Base-by-base conservation (phyloP, 2,329 filamentous ascomycete species). In the Fusarium tricinctum region DNA sequence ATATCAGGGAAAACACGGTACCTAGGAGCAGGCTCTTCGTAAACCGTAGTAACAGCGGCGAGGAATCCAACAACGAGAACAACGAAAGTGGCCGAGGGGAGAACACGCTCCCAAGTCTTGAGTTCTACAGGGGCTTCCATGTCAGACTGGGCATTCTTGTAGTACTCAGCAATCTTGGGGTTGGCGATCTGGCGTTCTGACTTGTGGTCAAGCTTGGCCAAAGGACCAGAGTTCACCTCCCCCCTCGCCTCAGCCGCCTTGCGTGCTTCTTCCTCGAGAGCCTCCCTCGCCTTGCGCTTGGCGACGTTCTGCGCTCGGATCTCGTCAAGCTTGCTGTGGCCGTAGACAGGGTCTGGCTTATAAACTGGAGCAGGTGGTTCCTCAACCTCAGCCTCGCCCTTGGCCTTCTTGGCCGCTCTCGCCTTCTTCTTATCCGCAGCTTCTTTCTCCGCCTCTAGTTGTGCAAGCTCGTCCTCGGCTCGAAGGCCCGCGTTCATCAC, bases 391-490 rank as follows among this genome's bases (percentile, higher is more conserved):
- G 30, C 61, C 6, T 68, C 67, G n/a, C 75, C 66, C 8, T 74
- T 71, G 32, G 75, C 70, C 15, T 58, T 65, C 35, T 59, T 52
- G 49, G 72, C 67, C 23, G 66, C 54, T 55, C 73, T 72, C 44
- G 58, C 42, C 35, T 32, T 62, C 32, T 70, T 68, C 52, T 75
- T 66, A 30, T 70, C 68, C 2, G 66, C 68, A 15, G 70, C 65
- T 59, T 69, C 73, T 73, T 52, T 73, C 66, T 79, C 73, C 69
- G 74, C 73, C 63, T 89, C 86, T 66, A 90, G 76, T 58, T 80
- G 80, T 20, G 80, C 81, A 50, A 91, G 81, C 78, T 91, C 88
- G 58, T 89, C 85, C 77, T 91, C 88, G 15, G 88, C 88, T 48
- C 88, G 81, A 51, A 89, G 78, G 2, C 87, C 87, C 4, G 88